These are phyloP conservation scores for Arabidopsis suecica DNA, from an alignment of 345 rosid genomes.

Conservation along the genomic window DNA sequence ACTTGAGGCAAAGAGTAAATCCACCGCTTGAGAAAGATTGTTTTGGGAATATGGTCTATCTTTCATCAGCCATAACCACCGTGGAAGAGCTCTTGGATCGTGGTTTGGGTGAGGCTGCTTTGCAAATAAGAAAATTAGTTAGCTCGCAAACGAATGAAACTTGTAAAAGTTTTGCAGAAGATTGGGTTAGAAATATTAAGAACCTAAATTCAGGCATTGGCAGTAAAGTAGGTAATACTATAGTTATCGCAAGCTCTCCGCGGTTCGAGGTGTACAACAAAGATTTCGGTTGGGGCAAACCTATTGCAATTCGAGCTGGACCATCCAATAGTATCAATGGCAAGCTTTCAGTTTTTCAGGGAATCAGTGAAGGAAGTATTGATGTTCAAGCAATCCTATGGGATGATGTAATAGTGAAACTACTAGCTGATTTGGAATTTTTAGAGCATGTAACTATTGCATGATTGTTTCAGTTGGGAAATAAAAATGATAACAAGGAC, in stretches of 20 bases:
- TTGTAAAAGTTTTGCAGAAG: background rate
- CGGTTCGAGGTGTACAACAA: constrained; percentile 50
- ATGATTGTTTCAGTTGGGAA: background rate
- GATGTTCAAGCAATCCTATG: constrained; percentile 6
- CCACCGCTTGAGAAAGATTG: constrained; percentile 44
- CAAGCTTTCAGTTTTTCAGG: background rate
- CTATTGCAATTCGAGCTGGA: constrained; percentile 33
- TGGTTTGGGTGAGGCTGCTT: constrained; percentile 9
- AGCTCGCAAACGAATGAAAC: constrained; percentile 16
- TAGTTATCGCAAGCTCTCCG: constrained; percentile 46
- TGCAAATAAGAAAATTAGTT: background rate
- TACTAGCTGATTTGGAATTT: constrained; percentile 8
- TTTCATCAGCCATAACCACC: background rate
- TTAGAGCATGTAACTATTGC: constrained; percentile 8
- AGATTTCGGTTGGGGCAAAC: constrained; percentile 51
- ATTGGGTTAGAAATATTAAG: constrained; percentile 22
- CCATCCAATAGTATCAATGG: background rate
- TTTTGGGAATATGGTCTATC: constrained; percentile 47
- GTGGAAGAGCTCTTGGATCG: background rate
- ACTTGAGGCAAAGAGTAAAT: constrained; percentile 39
- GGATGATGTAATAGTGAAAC: background rate
- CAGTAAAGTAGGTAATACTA: background rate
- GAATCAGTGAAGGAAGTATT: constrained; percentile 25
- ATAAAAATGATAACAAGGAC: background rate
- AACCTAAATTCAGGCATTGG: background rate